Percentiles rank a stretch among this genome's conserved stretches.
These are phyloP conservation scores for Thymus mandschuricus DNA, from an alignment of 257 asterid genomes.

Conservation along the genomic window DNA sequence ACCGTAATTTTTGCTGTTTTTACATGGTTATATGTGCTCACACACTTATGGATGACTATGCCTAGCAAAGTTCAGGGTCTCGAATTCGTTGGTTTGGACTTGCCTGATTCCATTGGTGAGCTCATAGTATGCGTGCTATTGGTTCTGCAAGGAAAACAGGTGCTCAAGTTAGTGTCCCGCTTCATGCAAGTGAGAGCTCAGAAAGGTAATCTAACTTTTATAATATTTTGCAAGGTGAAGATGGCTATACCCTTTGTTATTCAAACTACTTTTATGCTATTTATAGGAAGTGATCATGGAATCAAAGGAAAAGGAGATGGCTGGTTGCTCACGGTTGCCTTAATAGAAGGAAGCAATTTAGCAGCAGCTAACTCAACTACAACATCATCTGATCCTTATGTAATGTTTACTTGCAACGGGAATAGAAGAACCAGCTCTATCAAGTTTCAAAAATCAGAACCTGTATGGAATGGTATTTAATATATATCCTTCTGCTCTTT, in stretches of 20 bases:
- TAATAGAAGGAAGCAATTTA: constrained; percentile 82
- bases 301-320: constrained; percentile 94
- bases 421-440: constrained; percentile 86
- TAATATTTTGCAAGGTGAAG: neutral
- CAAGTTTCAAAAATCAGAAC: constrained; percentile 84
- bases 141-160: constrained; percentile 90
- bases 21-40: constrained; percentile 64
- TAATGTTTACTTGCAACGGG: constrained; percentile 94
- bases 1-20: constrained; percentile 65
- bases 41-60: constrained; percentile 67
- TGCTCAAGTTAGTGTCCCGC: constrained; percentile 78
- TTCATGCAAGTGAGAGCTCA: constrained; percentile 90
- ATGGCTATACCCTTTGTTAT: neutral
- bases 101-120: constrained; percentile 98
- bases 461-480: constrained; percentile 85
- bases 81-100: constrained; percentile 92
- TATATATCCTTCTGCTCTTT: constrained; percentile 3
- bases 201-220: constrained; percentile 55
- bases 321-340: constrained; percentile 96
- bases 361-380: constrained; percentile 88
- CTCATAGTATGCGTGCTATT: constrained; percentile 77
- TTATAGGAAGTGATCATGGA: constrained; percentile 91
- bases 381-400: constrained; percentile 85
- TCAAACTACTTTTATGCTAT: neutral
- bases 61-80: constrained; percentile 90